Evolutionary conservation across 257 asterid genomes (phyloP).

Genomic region (Marsdenia floribunda): DNA sequence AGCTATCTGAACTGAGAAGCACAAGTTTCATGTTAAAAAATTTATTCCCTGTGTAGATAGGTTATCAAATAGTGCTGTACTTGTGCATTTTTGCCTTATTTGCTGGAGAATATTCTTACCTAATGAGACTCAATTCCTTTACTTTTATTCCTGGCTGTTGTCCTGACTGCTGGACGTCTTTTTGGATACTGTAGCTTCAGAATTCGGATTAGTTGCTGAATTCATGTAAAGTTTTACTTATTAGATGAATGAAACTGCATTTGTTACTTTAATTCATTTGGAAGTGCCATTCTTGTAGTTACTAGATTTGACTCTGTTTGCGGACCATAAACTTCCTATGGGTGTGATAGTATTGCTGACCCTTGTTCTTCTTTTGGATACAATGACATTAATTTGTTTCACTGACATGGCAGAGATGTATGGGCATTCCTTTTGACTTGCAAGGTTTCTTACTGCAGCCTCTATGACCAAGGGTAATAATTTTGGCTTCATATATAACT

Average conservation of each 20-base stretch:
- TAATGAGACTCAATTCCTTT: not conserved
- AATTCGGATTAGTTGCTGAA: not conserved
- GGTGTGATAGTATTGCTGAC: not conserved
- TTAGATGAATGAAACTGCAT: not conserved
- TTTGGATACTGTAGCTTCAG: not conserved
- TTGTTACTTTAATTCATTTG: not conserved
- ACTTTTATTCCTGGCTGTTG: no score
- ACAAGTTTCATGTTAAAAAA: not conserved
- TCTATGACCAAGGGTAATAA: conserved; percentile 86
- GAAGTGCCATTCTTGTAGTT: not conserved
- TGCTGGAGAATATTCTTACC: not conserved
- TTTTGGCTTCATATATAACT: conserved; percentile 9
- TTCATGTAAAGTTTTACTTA: not conserved
- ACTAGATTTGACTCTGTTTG: not conserved
- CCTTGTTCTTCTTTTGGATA: conserved; percentile 11
- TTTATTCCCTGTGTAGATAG: not conserved
- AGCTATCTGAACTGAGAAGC: not conserved
- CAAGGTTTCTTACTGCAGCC: conserved; percentile 92
- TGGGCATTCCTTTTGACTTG: conserved; percentile 96
- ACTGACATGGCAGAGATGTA: conserved; percentile 62
- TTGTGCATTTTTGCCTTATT: not conserved
- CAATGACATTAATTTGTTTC: conserved; percentile 12
- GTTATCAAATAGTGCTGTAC: not conserved
- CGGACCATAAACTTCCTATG: not conserved
- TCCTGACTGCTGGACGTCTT: not conserved